Evolutionary conservation across 140 eudicot genomes (phyloP), one percentile per base, ranked within the genome.

Genomic region (Oenanthe javanica): DNA sequence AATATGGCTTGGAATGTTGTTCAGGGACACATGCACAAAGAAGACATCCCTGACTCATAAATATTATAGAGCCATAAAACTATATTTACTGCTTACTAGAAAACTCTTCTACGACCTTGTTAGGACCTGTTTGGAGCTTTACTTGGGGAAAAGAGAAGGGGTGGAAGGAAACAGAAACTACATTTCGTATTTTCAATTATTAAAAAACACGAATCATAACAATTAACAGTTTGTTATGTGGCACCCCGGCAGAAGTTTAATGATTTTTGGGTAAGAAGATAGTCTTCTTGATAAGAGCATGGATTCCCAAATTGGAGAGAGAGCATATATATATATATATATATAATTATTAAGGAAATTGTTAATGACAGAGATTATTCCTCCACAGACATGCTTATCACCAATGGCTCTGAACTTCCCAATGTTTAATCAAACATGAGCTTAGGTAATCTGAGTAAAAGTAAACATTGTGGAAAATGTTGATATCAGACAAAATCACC

Each of bases 1-100:
- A 47, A 66, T 48, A 43, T 40, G 25, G 48, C 76, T 67, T 67
- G 82, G 76, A 79, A 79, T 64, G 76, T 79, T 66, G 82, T 79
- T 79, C 48, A 48, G 82, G 82, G 50, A 49, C 76, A 79, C 42
- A 21, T 43, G 15, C 42, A 45, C 19, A 67, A 79, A 40, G 54
- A 63, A 49, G 10, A 63, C 48, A 47, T 25, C 76, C 19, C 19
- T 1, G 54, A 79, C 38, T 15, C 48, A 14, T 45, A 9, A 4
- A 73, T 27, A 75, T 5, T 45, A 77, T 31, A 5, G 40, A 79
- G 38, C 72, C 19, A 19, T 36, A 55, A 14, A 38, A 18, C 70
- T 46, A 79, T 47, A 19, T 5, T 25, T 12, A 11, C 4, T 19
- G 12, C 4, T 19, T 72, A 4, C 61, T 42, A 16, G 51, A 6